Conservation (phyloP, 805 yeast species). For the Ogataea wickerhamii region DNA sequence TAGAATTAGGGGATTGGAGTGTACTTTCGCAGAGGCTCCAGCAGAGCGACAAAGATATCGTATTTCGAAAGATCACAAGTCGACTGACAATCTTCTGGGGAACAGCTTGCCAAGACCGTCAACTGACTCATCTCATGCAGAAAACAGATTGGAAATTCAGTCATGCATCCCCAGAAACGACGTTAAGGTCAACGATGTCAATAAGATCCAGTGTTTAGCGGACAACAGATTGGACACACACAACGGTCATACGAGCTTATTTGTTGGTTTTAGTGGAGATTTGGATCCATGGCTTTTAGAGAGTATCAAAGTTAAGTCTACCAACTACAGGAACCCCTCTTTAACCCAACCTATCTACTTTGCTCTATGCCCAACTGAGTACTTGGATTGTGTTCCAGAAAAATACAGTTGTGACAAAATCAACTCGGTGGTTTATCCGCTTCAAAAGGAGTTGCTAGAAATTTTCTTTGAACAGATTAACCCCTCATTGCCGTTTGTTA, state of each 20-base stretch:
- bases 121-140: background rate
- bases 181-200: background rate
- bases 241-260: slow-evolving; percentile 9
- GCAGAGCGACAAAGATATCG: background rate
- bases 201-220: background rate
- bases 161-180: slow-evolving; percentile 2
- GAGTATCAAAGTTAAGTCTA: background rate
- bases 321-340: slow-evolving; percentile 5
- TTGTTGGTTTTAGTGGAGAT: slow-evolving; percentile 12
- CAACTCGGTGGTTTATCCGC: slow-evolving; percentile 8
- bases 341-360: slow-evolving; percentile 5
- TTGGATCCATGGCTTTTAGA: slow-evolving; percentile 11
- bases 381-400: slow-evolving; percentile 8
- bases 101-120: background rate
- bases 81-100: background rate
- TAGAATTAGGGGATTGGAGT: slow-evolving; percentile 1
- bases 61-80: background rate
- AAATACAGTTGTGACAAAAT: slow-evolving; percentile 6
- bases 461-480: slow-evolving; percentile 4
- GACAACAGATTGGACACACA: slow-evolving; percentile 7
- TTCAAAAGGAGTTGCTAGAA: slow-evolving; percentile 5
- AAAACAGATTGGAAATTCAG: slow-evolving; percentile 3
- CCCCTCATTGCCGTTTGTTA: slow-evolving; percentile 7
- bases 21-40: slow-evolving; percentile 8
- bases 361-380: slow-evolving; percentile 7